Evolutionary conservation across 306 rosid species (phyloP).

Genomic region (Begonia masoniana): DNA sequence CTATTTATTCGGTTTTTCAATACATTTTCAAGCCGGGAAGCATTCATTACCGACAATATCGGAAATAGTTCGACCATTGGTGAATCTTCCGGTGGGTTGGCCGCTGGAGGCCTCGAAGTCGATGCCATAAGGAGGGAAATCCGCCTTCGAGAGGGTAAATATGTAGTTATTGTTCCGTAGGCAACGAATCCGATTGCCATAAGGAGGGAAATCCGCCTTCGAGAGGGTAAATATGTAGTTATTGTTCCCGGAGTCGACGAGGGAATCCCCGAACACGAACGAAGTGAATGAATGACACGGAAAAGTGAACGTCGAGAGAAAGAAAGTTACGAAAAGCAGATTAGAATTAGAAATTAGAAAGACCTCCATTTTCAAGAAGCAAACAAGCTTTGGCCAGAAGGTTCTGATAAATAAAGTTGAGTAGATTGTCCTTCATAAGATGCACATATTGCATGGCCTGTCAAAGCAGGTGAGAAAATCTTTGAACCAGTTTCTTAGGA

Average conservation of each 20-base stretch:
- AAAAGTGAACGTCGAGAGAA: background rate
- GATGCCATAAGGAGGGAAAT: slow-evolving; percentile 40
- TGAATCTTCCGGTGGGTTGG: slow-evolving; percentile 34
- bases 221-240: slow-evolving; percentile 45
- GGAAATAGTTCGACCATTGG: slow-evolving; percentile 38
- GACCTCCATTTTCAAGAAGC: slow-evolving; percentile 9
- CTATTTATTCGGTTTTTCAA: too few species aligned
- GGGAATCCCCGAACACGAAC: slow-evolving; percentile 45
- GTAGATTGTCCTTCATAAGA: background rate
- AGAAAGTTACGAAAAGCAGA: background rate
- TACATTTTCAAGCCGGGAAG: background rate
- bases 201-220: slow-evolving; percentile 34
- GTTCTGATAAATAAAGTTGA: background rate
- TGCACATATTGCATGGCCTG: slow-evolving; percentile 12
- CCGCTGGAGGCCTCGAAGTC: slow-evolving; percentile 42
- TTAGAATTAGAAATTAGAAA: background rate
- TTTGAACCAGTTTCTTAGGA: slow-evolving; percentile 13
- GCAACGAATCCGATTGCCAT: too few species aligned
- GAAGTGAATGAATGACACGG: slow-evolving; percentile 14
- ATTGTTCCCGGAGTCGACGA: slow-evolving; percentile 43
- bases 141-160: slow-evolving; percentile 38
- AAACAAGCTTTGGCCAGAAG: background rate
- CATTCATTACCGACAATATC: slow-evolving; percentile 27
- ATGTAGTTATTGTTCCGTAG: slow-evolving; percentile 44
- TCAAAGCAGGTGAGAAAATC: slow-evolving; percentile 16